phyloP scores from a whole-genome alignment of 352 stramenopile species.

The Globisporangium acanthophoron region DNA sequence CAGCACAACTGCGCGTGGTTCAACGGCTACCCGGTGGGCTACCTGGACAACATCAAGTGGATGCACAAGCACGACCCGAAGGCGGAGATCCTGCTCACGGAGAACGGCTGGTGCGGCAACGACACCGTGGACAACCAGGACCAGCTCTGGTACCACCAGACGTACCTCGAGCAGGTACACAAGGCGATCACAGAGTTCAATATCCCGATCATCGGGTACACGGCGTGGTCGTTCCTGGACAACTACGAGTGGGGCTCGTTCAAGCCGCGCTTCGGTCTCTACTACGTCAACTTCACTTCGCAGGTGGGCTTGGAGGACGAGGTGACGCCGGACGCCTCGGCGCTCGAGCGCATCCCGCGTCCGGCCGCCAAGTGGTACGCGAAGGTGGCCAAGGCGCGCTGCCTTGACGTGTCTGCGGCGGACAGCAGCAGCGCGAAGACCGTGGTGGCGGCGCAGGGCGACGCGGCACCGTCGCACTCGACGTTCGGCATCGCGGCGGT shows the following conservation, averaged over 20 bases:
- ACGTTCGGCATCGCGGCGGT: slow-evolving; percentile 1
- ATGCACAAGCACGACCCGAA: slow-evolving; percentile 43
- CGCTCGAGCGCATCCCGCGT: slow-evolving; percentile 32
- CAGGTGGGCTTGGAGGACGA: slow-evolving; percentile 22
- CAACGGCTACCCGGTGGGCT: slow-evolving; percentile 39
- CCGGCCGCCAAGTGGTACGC: slow-evolving; percentile 55
- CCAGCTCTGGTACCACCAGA: slow-evolving; percentile 56
- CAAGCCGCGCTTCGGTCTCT: slow-evolving; percentile 32
- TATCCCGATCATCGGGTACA: slow-evolving; percentile 88
- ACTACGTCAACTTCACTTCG: slow-evolving; percentile 1
- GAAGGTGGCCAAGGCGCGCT: slow-evolving; percentile 48
- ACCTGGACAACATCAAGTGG: slow-evolving; percentile 61
- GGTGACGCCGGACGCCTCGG: slow-evolving; percentile 15
- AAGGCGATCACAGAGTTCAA: slow-evolving; percentile 45
- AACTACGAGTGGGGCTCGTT: slow-evolving; percentile 91
- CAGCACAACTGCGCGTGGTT: slow-evolving; percentile 33
- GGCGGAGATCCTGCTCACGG: slow-evolving; percentile 52
- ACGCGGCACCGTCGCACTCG: not conserved
- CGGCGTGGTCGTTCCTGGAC: slow-evolving; percentile 91
- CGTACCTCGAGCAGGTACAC: slow-evolving; percentile 53
- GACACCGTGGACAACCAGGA: slow-evolving; percentile 42
- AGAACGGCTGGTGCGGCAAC: slow-evolving; percentile 64
- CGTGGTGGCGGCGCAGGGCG: not conserved
- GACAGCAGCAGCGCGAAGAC: not conserved
- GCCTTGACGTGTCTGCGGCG: slow-evolving; percentile 26